Evolutionary conservation across 768 basidiomycete species (phyloP).

Genomic region (Tricholoma hemisulphureum): DNA sequence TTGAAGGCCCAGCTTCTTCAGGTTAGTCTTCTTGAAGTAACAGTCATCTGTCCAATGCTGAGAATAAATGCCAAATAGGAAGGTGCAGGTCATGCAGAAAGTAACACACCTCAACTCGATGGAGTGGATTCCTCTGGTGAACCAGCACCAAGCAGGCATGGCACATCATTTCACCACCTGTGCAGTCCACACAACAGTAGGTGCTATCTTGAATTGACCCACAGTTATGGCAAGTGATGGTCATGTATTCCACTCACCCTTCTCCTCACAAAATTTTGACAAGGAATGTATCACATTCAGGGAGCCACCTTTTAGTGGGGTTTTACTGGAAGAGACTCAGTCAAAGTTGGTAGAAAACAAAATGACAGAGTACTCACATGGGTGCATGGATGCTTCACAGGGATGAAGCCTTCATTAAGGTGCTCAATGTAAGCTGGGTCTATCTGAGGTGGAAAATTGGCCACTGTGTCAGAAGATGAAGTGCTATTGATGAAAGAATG

Average conservation of each 20-base stretch:
- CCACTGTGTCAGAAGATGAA: no score
- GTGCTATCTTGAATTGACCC: not conserved
- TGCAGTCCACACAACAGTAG: slow-evolving; percentile 1
- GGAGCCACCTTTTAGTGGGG: not conserved
- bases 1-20: slow-evolving; percentile 2
- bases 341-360: no score
- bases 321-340: not conserved
- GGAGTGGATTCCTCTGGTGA: slow-evolving; percentile 1
- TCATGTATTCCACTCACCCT: not conserved
- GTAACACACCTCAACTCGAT: slow-evolving; percentile 3
- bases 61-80: not conserved
- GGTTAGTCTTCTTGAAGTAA: not conserved
- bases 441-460: not conserved
- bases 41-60: not conserved
- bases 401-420: not conserved
- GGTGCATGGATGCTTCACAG: not conserved
- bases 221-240: not conserved
- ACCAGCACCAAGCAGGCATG: not conserved
- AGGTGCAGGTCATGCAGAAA: not conserved
- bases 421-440: not conserved
- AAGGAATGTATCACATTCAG: slow-evolving; percentile 1
- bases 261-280: slow-evolving; percentile 1
- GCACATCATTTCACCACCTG: slow-evolving; percentile 2
- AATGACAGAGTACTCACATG: not conserved
- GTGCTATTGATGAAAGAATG: not conserved